Percentiles rank a stretch among this genome's conserved stretches.
phyloP scores from a whole-genome alignment of 139 green algal genomes.

The Ettlia oleoabundans region DNA sequence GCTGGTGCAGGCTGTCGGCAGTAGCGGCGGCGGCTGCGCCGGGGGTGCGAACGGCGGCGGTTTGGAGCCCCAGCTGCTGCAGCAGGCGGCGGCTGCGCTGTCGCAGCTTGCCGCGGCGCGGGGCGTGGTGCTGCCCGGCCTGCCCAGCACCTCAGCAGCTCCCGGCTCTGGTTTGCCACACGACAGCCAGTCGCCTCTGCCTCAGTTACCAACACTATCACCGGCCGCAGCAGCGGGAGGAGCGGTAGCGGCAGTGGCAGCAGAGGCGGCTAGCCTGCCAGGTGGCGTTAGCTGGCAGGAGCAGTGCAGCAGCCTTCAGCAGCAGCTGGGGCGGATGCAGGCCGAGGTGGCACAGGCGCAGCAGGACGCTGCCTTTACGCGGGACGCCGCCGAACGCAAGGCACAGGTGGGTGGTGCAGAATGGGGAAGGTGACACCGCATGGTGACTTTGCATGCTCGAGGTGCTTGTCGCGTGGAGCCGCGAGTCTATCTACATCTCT shows the following conservation, averaged over 20 bases:
- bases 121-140: background rate
- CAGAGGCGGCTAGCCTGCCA: background rate
- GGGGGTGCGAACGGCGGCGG: conserved; percentile 2
- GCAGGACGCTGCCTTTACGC: conserved; percentile 9
- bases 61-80: conserved; percentile 2
- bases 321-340: conserved; percentile 20
- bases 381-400: conserved; percentile 24
- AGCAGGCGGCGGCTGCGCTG: conserved; percentile 11
- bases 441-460: background rate
- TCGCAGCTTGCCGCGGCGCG: background rate
- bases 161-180: background rate
- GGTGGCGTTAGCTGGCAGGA: background rate
- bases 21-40: background rate
- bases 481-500: no score
- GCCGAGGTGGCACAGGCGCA: conserved; percentile 18
- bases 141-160: background rate
- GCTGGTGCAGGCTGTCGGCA: background rate
- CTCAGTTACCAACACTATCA: background rate
- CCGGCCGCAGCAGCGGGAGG: background rate
- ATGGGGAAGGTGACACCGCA: no score
- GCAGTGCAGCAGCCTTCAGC: conserved; percentile 9
- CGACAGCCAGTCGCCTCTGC: no score
- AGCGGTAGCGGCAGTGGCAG: background rate
- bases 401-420: conserved; percentile 2
- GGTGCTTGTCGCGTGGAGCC: background rate